Conservation (phyloP, 169 alveolate species). For the Theileria parva region DNA sequence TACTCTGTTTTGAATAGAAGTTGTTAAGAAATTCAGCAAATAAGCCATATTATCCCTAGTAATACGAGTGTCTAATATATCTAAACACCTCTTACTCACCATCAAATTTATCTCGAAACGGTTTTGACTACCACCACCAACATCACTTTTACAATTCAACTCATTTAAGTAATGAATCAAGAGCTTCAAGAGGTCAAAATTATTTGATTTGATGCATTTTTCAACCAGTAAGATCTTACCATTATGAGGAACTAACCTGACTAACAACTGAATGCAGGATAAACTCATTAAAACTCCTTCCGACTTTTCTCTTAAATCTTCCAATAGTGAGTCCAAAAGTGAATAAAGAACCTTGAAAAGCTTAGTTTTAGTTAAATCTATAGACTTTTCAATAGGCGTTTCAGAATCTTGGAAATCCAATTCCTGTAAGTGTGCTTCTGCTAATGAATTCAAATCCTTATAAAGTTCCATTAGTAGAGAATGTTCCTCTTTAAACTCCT, state of each 20-base stretch:
- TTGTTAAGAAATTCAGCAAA: neutral
- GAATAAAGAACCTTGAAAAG: neutral
- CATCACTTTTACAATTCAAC: neutral
- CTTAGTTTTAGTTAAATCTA: neutral
- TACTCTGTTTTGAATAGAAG: neutral
- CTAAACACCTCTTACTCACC: conserved; percentile 12
- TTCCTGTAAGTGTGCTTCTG: conserved; percentile 46
- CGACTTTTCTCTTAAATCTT: neutral
- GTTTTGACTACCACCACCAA: too few species aligned
- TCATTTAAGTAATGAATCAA: conserved; percentile 4
- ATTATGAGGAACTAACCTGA: neutral
- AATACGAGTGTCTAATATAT: neutral
- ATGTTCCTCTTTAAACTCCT: conserved; percentile 49
- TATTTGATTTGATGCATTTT: conserved; percentile 10
- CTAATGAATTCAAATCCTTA: conserved; percentile 42
- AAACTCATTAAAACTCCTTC: neutral
- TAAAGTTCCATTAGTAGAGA: conserved; percentile 17
- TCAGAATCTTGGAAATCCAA: neutral
- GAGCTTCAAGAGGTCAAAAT: conserved; percentile 7
- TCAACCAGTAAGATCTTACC: neutral
- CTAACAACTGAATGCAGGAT: conserved; percentile 1
- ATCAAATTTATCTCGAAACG: neutral
- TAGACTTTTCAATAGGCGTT: neutral
- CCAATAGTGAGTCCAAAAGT: neutral
- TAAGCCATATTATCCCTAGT: conserved; percentile 3